These are phyloP conservation scores for Coemansia sp. DNA, from an alignment of 192 early-diverging fungal species.

Conservation along the genomic window DNA sequence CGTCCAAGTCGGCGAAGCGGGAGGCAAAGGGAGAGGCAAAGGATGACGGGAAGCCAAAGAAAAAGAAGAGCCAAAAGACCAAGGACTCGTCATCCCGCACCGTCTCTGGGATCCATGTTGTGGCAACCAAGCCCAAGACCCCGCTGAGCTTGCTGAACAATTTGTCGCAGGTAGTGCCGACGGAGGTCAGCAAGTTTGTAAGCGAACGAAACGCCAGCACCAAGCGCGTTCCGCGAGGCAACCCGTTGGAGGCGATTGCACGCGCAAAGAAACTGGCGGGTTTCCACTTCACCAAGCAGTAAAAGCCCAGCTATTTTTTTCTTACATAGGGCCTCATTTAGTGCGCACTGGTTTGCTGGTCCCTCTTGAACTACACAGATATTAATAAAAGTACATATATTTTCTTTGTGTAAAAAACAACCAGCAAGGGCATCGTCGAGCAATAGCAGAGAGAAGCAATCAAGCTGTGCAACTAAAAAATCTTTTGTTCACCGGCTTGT, in stretches of 20 bases:
- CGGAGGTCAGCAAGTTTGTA: conserved; percentile 13
- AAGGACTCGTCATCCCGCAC: conserved; percentile 21
- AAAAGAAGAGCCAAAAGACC: conserved; percentile 7
- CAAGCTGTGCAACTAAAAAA: no score
- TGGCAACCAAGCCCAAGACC: conserved; percentile 23
- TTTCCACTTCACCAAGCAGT: conserved; percentile 34
- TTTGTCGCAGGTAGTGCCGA: conserved; percentile 30
- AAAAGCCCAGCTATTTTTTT: neutral
- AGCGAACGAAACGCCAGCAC: conserved; percentile 23
- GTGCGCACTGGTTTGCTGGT: no score
- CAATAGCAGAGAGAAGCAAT: no score
- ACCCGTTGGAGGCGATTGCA: conserved; percentile 40
- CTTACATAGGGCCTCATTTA: neutral
- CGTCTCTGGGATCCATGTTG: conserved; percentile 45
- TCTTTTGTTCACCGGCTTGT: no score
- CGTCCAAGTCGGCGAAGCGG: conserved; percentile 14
- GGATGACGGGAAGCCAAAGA: conserved; percentile 4
- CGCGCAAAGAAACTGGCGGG: conserved; percentile 27
- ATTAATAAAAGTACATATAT: no score
- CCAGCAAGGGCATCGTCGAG: no score
- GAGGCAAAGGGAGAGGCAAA: neutral
- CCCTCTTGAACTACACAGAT: no score
- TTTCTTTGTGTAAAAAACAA: no score
- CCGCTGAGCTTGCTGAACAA: conserved; percentile 21
- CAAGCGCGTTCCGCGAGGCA: conserved; percentile 26